Base-by-base conservation (phyloP, 2,329 filamentous ascomycete genomes). In the Fusarium chlamydosporum region DNA sequence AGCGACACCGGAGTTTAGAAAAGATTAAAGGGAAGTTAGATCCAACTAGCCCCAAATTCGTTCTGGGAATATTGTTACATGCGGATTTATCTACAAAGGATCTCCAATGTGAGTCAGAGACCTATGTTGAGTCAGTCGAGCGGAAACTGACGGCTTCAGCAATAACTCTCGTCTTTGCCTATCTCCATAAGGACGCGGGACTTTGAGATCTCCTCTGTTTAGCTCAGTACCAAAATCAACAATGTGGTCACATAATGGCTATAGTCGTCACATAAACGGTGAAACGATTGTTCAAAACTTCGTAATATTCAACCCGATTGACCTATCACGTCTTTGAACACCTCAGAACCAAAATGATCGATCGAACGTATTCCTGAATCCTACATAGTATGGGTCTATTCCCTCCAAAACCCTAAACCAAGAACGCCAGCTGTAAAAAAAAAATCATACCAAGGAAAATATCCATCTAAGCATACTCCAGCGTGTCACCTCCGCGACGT, bases 401-500 rank as follows among this genome's bases (percentile, higher is more conserved):
- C 53, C 52, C 26, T 34, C 41, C 40, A 20, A 43, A 43, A 42
- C 40, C 53, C 29, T 41, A 20, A 54, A 48, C 50, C 61, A 59
- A 58, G 53, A 48, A 51, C 67, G 67, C 65, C 65, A 71, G 58
- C 56, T 65, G 52, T 54, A 63, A 57, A 23, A 63, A 57, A 23
- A 26, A 50, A 64, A 52, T 34, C 38, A 53, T 51, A 58, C 34
- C 46, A 51, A 52, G 31, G 60, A 65, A 46, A 50, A 55, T 23
- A 41, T 46, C 43, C 61, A 51, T 56, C 54, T 72, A 74, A 53
- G 71, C 72, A 60, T 74, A 76, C 58, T 76, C 75, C 29, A 72
- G 56, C 48, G 75, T 74, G 43, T 74, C 74, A 6, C 68, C 74
- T 15, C 67, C 69, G 55, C 83, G 74, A n/a, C 81, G 76, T 68